Conservation (phyloP, 257 asterid species). For the Mitragyna speciosa region DNA sequence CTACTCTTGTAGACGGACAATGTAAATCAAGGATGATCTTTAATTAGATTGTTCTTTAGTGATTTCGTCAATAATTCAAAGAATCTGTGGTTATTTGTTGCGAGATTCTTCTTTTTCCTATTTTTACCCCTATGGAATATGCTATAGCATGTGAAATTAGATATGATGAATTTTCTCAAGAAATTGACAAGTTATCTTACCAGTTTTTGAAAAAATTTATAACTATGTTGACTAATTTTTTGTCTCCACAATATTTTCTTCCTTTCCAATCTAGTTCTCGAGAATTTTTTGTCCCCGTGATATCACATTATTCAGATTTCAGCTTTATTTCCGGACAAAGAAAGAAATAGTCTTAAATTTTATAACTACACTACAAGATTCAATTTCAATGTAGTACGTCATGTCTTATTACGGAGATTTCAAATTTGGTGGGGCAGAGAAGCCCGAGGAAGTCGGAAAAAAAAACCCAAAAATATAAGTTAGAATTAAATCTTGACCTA, state of each 20-base stretch:
- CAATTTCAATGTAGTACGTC: no score
- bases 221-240: no score
- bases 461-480: no score
- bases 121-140: neutral
- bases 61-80: neutral
- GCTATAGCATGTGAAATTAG: no score
- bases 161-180: no score
- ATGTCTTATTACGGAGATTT: neutral
- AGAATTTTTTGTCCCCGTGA: no score
- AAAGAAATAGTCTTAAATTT: no score
- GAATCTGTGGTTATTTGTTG: neutral
- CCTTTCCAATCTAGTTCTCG: neutral
- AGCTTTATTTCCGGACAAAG: neutral
- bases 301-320: neutral
- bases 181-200: no score
- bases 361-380: neutral
- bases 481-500: no score
- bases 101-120: neutral
- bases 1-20: neutral
- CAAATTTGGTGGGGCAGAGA: neutral
- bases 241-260: no score
- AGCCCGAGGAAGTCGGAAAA: no score
- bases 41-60: neutral
- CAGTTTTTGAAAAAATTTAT: no score
- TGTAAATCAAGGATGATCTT: neutral